Evolutionary conservation across 352 stramenopile genomes (phyloP).

Genomic region (Phytophthora vignae): DNA sequence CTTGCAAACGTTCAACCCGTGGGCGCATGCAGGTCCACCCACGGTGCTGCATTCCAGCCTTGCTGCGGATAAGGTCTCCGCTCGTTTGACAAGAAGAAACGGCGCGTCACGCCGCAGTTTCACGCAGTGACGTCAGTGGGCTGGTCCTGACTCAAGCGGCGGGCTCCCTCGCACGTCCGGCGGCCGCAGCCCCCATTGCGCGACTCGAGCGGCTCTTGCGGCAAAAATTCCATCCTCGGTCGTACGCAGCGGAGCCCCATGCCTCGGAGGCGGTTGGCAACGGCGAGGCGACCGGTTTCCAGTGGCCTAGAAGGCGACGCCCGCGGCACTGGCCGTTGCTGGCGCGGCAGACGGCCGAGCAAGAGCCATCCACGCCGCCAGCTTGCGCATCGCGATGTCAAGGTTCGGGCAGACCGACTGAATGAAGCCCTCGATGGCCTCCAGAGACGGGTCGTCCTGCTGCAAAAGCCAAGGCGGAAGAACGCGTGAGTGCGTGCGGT

Average conservation of each 20-base stretch:
- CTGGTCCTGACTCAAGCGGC: slow-evolving; percentile 1
- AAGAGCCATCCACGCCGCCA: slow-evolving; percentile 73
- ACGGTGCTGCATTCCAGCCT: neutral
- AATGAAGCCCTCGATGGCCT: slow-evolving; percentile 86
- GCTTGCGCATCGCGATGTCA: slow-evolving; percentile 82
- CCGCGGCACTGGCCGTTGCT: slow-evolving; percentile 15
- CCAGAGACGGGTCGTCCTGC: slow-evolving; percentile 73
- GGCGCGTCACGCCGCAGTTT: slow-evolving; percentile 20
- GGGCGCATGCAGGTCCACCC: neutral
- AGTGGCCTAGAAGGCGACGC: slow-evolving; percentile 12
- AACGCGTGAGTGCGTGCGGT: neutral
- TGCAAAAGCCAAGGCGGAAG: slow-evolving; percentile 29
- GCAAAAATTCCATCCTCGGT: slow-evolving; percentile 13
- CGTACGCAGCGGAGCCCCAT: neutral
- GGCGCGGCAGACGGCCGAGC: slow-evolving; percentile 29
- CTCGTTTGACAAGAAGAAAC: slow-evolving; percentile 29
- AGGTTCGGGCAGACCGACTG: slow-evolving; percentile 90
- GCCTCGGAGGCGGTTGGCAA: slow-evolving; percentile 11
- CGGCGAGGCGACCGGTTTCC: slow-evolving; percentile 19
- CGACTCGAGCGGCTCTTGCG: neutral
- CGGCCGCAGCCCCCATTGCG: slow-evolving; percentile 4
- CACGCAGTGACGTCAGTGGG: slow-evolving; percentile 20
- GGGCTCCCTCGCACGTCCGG: neutral
- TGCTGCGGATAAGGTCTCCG: slow-evolving; percentile 25
- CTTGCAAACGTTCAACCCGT: neutral